These are phyloP conservation scores for Botrytis tulipae DNA, from an alignment of 2,329 filamentous ascomycete species.

Conservation along the genomic window DNA sequence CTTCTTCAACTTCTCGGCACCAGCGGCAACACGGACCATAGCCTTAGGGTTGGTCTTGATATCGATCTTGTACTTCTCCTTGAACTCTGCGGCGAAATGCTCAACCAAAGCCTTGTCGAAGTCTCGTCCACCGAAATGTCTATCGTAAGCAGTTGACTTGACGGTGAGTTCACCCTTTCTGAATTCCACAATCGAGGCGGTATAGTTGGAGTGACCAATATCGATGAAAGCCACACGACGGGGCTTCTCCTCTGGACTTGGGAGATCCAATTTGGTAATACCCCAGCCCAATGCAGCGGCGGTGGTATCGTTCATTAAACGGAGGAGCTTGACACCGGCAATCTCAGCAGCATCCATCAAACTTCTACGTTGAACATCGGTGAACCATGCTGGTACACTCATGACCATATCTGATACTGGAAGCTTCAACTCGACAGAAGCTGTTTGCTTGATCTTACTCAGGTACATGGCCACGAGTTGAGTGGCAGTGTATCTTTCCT, in stretches of 20 bases:
- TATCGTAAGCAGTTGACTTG: slow-evolving; percentile 88
- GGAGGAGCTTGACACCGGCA: slow-evolving; percentile 85
- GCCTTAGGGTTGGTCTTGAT: slow-evolving; percentile 90
- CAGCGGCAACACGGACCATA: slow-evolving; percentile 78
- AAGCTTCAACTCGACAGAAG: slow-evolving; percentile 81
- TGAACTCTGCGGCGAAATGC: slow-evolving; percentile 93
- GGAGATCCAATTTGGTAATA: slow-evolving; percentile 96
- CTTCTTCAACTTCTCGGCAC: slow-evolving; percentile 98
- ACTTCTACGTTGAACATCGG: slow-evolving; percentile 84
- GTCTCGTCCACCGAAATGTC: slow-evolving; percentile 95
- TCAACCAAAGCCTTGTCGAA: slow-evolving; percentile 95
- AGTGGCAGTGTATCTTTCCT: slow-evolving; percentile 90
- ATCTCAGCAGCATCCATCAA: slow-evolving; percentile 92
- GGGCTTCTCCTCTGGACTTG: slow-evolving; percentile 83
- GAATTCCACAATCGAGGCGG: slow-evolving; percentile 91
- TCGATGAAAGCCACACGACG: slow-evolving; percentile 89
- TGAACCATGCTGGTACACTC: slow-evolving; percentile 96
- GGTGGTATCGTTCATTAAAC: slow-evolving; percentile 97
- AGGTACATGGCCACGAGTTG: slow-evolving; percentile 95
- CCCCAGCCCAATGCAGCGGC: slow-evolving; percentile 94
- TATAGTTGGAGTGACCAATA: slow-evolving; percentile 96
- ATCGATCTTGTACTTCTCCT: slow-evolving; percentile 96
- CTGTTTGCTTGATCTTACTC: slow-evolving; percentile 88
- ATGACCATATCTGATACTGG: slow-evolving; percentile 92
- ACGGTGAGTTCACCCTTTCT: slow-evolving; percentile 94